Evolutionary conservation across 169 alveolate genomes (phyloP), one percentile per base, ranked within the genome.

Genomic region (Eimeria maxima): DNA sequence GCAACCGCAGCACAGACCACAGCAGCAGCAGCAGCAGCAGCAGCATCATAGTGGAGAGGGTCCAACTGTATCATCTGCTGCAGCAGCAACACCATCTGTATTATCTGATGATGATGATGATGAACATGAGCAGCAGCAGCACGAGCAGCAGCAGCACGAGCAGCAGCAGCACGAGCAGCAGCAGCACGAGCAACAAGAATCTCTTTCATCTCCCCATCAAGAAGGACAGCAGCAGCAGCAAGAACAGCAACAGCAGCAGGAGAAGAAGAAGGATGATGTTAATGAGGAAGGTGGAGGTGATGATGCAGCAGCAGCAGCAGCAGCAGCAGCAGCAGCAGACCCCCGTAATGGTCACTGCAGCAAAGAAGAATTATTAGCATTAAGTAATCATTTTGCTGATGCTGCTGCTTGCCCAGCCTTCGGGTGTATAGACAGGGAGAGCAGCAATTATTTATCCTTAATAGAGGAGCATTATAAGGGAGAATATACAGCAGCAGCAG

Each of bases 331-430:
- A 76, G 87, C 87, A 76, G 57, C 87, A 20, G 95, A 90, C 47
- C 95, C 95, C 0, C 73, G 95, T 4, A 63, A 73, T 44, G 95
- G 95, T 27, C 33, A 67, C 10, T 90, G 95, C 55, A 69, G 69
- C 27, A 24, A 45, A 20, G 95, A 90, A 1, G 95, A 90, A 24
- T 78, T 90, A 13, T 18, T 50, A 2, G 95, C 95, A 44, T 63
- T 90, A 4, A 6, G 90, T 6, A 27, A 42, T 38, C 63, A 90
- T 45, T 90, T 90, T 42, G 80, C 74, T 1, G 74, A 53, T 50
- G 88, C 38, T 42, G 0, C 76, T 2, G 89, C 95, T 0, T 90
- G 95, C 78, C 63, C 84, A 3, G 95, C 95, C 8, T 90, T 65
- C 55, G 88, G 80, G 27, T 90, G 95, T 65, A 90, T 90, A 16